A percentile compares a stretch with the other conserved stretches of the same genome.
These are phyloP conservation scores for Vigna unguiculata DNA, from an alignment of 306 rosid species.

Conservation along the genomic window DNA sequence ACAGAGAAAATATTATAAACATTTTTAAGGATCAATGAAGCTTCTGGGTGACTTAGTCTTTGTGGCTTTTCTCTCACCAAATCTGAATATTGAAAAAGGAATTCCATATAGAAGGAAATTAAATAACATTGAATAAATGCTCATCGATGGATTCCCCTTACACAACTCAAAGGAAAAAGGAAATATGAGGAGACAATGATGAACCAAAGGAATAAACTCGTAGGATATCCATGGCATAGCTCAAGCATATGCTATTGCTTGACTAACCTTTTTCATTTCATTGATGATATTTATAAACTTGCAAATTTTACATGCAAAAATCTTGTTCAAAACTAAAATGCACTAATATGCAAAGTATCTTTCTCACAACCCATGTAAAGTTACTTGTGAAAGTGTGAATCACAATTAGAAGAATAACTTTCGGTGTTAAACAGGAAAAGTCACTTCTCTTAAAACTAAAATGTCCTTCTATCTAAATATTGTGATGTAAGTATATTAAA, in stretches of 20 bases:
- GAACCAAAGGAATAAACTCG: conserved; percentile 5
- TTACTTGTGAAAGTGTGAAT: no score
- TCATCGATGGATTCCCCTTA: background rate
- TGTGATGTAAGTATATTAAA: no score
- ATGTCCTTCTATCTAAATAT: no score
- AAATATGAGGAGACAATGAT: background rate
- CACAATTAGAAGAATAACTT: no score
- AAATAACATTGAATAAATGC: background rate
- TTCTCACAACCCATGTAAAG: no score
- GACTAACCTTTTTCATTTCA: background rate
- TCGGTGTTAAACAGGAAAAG: no score
- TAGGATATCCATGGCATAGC: conserved; percentile 41
- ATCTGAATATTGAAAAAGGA: conserved; percentile 8
- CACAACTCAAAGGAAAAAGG: background rate
- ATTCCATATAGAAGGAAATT: background rate
- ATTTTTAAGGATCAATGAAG: background rate
- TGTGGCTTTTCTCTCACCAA: conserved; percentile 17
- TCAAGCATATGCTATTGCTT: conserved; percentile 8
- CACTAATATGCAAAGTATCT: no score
- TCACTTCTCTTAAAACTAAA: no score
- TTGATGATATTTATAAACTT: background rate
- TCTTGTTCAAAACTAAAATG: background rate
- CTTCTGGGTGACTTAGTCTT: background rate
- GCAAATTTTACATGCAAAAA: background rate
- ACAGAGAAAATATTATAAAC: background rate